Evolutionary conservation across 2,329 filamentous ascomycete species (phyloP).

Genomic region (Saccharata proteae): DNA sequence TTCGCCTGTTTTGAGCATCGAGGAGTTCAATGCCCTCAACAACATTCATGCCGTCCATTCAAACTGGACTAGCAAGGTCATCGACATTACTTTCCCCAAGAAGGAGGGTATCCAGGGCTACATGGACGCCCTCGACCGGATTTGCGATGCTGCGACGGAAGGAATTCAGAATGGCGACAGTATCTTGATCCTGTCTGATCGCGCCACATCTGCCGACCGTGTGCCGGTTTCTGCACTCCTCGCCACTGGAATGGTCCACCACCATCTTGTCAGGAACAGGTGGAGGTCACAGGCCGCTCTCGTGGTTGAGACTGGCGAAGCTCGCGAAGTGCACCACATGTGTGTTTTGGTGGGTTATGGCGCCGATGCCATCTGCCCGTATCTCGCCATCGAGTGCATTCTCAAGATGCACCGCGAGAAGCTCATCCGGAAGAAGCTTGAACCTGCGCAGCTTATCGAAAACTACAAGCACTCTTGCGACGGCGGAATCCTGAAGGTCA

Average conservation of each 20-base stretch:
- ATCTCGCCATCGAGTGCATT: slow-evolving; percentile 91
- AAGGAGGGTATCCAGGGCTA: slow-evolving; percentile 72
- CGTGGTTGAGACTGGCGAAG: slow-evolving; percentile 84
- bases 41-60: slow-evolving; percentile 62
- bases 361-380: slow-evolving; percentile 87
- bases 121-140: slow-evolving; percentile 72
- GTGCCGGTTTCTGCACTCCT: slow-evolving; percentile 77
- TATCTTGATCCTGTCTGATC: slow-evolving; percentile 80
- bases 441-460: slow-evolving; percentile 68
- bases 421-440: slow-evolving; percentile 80
- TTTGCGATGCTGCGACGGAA: slow-evolving; percentile 73
- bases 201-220: slow-evolving; percentile 69
- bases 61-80: slow-evolving; percentile 77
- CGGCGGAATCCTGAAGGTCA: slow-evolving; percentile 93
- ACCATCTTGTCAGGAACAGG: slow-evolving; percentile 89
- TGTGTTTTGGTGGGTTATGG: slow-evolving; percentile 95
- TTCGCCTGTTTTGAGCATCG: slow-evolving; percentile 78
- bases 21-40: slow-evolving; percentile 79
- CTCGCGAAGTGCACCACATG: slow-evolving; percentile 97
- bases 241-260: slow-evolving; percentile 87
- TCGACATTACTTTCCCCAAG: slow-evolving; percentile 91
- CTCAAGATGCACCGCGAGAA: slow-evolving; percentile 92
- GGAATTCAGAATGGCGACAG: slow-evolving; percentile 75
- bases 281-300: slow-evolving; percentile 84
- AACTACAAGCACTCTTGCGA: slow-evolving; percentile 98